Evolutionary conservation across 83 land plant genomes (phyloP), one percentile per base, ranked within the genome.

Genomic region (Picea mariana): DNA sequence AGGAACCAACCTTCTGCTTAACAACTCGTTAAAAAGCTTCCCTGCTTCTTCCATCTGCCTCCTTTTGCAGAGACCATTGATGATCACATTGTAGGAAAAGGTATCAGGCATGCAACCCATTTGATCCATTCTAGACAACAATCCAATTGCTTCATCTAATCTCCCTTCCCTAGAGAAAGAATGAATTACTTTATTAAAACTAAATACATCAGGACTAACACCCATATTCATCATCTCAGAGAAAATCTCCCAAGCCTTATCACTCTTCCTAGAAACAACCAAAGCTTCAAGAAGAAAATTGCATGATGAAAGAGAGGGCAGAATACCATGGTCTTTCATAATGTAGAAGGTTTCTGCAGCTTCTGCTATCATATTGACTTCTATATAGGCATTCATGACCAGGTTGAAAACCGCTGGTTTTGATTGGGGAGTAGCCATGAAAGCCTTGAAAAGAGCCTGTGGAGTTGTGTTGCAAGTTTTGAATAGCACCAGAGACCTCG

Each of bases 121-220:
- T 81, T 63, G 62, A 24, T 81, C 72, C 86, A 85, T 85, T 62
- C 65, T 66, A 76, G 27, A 49, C 64, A 81, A 82, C 52, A 81
- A 34, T 34, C 44, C 75, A 85, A 81, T 58, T 20, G 87, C 87
- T 42, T 59, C 60, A 73, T 83, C 72, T 18, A 83, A 49, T 75
- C 52, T 38, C 42, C 85, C 82, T 62, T 68, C 67, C 42, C 63
- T 86, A 61, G 66, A 86, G 20, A 83, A 82, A 6, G 67, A 80
- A 71, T 86, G 77, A 34, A 86, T 72, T n/a, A 86, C n/a, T 26
- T 69, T 77, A 79, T 83, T 86, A 31, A 69, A 82, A 67, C 77
- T 83, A 63, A 79, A 47, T 26, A 63, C 58, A 42, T 75, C 34
- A 17, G 85, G 85, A 83, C 15, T n/a, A 17, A 79, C 52, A 17